A percentile compares a stretch with the other conserved stretches of the same genome.
These are phyloP conservation scores for Podaxis carcinomalis DNA, from an alignment of 768 basidiomycete genomes.

Conservation along the genomic window DNA sequence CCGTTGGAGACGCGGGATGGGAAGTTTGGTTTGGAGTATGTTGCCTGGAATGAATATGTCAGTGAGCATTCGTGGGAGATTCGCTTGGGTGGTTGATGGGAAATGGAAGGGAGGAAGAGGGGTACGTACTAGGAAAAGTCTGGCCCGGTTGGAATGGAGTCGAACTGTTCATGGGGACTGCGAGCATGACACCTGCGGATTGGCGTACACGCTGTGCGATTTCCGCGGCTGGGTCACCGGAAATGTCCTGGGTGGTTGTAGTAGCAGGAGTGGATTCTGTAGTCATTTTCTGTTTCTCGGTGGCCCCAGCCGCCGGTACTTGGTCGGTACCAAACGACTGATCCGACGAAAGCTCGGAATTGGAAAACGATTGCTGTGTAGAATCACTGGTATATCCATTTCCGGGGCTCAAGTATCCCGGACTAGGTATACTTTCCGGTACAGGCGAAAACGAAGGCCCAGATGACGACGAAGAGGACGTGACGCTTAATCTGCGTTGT, in stretches of 20 bases:
- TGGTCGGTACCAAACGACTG: not conserved
- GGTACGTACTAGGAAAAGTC: slow-evolving; percentile 18
- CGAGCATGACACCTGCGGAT: slow-evolving; percentile 53
- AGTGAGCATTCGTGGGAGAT: slow-evolving; percentile 3
- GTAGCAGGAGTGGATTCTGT: slow-evolving; percentile 14
- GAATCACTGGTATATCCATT: slow-evolving; percentile 21
- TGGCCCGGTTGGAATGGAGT: slow-evolving; percentile 25
- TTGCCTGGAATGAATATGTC: slow-evolving; percentile 8
- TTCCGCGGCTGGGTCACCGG: slow-evolving; percentile 32
- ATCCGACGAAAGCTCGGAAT: not conserved
- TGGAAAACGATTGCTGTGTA: slow-evolving; percentile 17
- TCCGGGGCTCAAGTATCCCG: slow-evolving; percentile 8
- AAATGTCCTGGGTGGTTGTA: not conserved
- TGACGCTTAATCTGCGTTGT: slow-evolving; percentile 45
- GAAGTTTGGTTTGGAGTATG: slow-evolving; percentile 29
- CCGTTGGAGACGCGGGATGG: slow-evolving; percentile 34
- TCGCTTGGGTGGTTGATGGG: not conserved
- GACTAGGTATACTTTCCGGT: slow-evolving; percentile 32
- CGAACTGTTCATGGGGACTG: slow-evolving; percentile 35
- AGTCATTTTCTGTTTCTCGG: too few species aligned
- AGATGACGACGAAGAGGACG: slow-evolving; percentile 52
- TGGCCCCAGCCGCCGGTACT: too few species aligned
- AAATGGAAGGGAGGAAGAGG: slow-evolving; percentile 1
- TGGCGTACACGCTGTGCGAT: slow-evolving; percentile 47
- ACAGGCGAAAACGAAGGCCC: slow-evolving; percentile 50